Conservation (phyloP, 768 basidiomycete genomes). For the Galerina sulciceps region DNA sequence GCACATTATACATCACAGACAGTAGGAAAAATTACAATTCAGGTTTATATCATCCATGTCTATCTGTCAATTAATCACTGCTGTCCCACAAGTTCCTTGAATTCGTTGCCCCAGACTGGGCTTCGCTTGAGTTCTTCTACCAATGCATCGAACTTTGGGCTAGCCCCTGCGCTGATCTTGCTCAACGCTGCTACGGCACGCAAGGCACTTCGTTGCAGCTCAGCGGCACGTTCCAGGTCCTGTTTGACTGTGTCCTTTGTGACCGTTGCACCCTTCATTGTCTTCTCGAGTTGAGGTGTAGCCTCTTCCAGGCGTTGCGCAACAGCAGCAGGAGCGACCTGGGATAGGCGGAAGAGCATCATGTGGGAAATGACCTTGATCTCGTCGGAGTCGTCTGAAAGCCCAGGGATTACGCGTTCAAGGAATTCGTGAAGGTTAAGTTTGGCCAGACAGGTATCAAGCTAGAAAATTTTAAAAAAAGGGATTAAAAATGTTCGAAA, state of each 20-base stretch:
- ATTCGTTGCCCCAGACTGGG: conserved; percentile 68
- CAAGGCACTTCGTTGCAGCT: conserved; percentile 89
- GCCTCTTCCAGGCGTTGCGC: conserved; percentile 84
- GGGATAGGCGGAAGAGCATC: conserved; percentile 90
- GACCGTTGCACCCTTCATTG: conserved; percentile 86
- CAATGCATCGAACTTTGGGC: conserved; percentile 78
- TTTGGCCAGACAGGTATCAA: conserved; percentile 89
- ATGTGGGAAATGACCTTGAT: conserved; percentile 97
- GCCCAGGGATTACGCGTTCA: conserved; percentile 76
- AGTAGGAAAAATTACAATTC: too few relatives aligned
- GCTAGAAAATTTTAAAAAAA: conserved; percentile 45
- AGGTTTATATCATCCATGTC: too few relatives aligned
- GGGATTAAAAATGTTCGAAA: not conserved
- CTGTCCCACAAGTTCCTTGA: conserved; percentile 56
- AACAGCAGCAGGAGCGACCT: conserved; percentile 83
- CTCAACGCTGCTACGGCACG: conserved; percentile 87
- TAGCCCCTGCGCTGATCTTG: conserved; percentile 68
- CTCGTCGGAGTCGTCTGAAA: conserved; percentile 91
- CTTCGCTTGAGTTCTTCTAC: conserved; percentile 76
- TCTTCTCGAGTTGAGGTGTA: conserved; percentile 81
- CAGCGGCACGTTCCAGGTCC: conserved; percentile 84
- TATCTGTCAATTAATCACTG: not conserved
- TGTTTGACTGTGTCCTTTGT: conserved; percentile 98
- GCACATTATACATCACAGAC: too few relatives aligned
- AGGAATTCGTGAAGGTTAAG: conserved; percentile 90